Conservation (phyloP, 2,329 filamentous ascomycete genomes). For the Metarhizium rileyi region DNA sequence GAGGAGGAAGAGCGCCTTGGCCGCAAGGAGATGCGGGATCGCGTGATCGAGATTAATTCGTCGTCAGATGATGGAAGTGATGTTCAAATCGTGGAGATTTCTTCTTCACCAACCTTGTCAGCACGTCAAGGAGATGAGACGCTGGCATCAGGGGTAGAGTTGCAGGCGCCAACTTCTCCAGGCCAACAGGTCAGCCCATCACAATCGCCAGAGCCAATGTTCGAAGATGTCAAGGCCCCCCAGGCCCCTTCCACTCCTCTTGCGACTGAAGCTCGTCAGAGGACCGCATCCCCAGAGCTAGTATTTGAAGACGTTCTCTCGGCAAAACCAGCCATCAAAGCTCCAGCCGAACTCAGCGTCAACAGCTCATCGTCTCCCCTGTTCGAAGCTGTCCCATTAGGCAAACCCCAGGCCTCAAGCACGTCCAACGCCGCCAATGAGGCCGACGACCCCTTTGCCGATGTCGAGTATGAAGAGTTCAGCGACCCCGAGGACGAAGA, state of each 20-base stretch:
- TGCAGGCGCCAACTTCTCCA: background rate
- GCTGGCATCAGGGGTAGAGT: background rate
- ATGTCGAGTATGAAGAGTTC: slow-evolving; percentile 62
- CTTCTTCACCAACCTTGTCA: slow-evolving; percentile 21
- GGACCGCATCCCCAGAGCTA: slow-evolving; percentile 25
- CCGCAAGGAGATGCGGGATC: slow-evolving; percentile 31
- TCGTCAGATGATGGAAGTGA: slow-evolving; percentile 49
- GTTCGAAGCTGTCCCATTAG: slow-evolving; percentile 9
- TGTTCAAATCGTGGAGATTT: slow-evolving; percentile 45
- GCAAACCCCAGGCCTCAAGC: background rate
- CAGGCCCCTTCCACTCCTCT: slow-evolving; percentile 4
- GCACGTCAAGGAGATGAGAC: background rate
- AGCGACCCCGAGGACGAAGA: slow-evolving; percentile 91
- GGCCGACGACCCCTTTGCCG: slow-evolving; percentile 34
- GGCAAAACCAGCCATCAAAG: too few species aligned
- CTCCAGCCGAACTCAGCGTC: too few species aligned
- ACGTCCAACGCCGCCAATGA: slow-evolving; percentile 10
- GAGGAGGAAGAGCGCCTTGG: slow-evolving; percentile 44
- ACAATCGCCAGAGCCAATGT: slow-evolving; percentile 17
- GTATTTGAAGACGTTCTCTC: slow-evolving; percentile 29
- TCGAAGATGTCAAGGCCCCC: slow-evolving; percentile 26
- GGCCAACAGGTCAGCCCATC: background rate
- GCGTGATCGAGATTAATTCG: slow-evolving; percentile 53
- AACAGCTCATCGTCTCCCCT: background rate
- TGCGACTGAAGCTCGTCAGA: slow-evolving; percentile 1